Evolutionary conservation across 768 basidiomycete species (phyloP).

Genomic region (Rubroboletus pulcherrimus): DNA sequence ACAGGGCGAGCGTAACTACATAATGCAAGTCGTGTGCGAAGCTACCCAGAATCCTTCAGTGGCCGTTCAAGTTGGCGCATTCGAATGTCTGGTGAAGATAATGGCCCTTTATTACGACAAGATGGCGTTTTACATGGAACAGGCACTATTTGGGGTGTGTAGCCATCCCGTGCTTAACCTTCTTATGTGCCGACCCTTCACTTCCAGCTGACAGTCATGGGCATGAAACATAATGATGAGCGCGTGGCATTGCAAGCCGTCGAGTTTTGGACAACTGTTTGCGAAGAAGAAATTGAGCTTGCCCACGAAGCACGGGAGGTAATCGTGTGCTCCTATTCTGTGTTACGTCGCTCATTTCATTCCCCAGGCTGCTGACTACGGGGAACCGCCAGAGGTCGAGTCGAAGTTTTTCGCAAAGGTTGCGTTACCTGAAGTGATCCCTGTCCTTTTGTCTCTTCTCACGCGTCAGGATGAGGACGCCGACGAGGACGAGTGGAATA

Average conservation of each 20-base stretch:
- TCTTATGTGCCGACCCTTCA: constrained; percentile 11
- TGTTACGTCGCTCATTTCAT: constrained; percentile 6
- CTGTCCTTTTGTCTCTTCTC: constrained; percentile 84
- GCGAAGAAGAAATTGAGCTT: constrained; percentile 94
- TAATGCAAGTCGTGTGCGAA: constrained; percentile 99
- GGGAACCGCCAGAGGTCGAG: constrained; percentile 80
- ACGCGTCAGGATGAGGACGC: constrained; percentile 95
- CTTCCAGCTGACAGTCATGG: constrained; percentile 85
- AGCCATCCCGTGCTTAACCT: constrained; percentile 3
- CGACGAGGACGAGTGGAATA: constrained; percentile 98
- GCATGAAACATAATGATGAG: constrained; percentile 93
- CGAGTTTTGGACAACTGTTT: constrained; percentile 99
- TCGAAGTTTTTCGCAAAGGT: constrained; percentile 92
- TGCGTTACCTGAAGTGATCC: constrained; percentile 91
- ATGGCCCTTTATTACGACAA: constrained; percentile 99
- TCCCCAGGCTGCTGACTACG: constrained; percentile 79
- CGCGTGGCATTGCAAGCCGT: constrained; percentile 92
- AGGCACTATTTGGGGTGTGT: constrained; percentile 93
- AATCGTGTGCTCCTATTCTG: constrained; percentile 13
- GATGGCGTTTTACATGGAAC: constrained; percentile 99
- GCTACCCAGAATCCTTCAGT: constrained; percentile 84
- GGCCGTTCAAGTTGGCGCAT: constrained; percentile 90
- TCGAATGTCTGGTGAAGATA: constrained; percentile 92
- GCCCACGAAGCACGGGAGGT: constrained; percentile 91
- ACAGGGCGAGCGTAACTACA: constrained; percentile 98